phyloP scores from a whole-genome alignment of 148 eudicot genomes.

The Dianthus caryophyllus region DNA sequence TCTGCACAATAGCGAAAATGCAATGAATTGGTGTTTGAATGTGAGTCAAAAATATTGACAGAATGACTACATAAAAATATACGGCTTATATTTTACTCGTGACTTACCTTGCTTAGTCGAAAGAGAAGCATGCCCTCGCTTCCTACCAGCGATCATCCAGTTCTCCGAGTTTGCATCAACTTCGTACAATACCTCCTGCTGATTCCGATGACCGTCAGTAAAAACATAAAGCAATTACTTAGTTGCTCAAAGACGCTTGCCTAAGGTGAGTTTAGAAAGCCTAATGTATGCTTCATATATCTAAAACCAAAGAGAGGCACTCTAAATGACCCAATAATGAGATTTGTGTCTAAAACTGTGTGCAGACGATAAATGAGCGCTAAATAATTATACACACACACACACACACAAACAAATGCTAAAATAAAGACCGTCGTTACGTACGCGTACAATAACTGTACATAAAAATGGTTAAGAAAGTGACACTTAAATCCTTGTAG shows the following conservation, averaged over 20 bases:
- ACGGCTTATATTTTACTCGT: neutral
- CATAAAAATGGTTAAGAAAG: too few species aligned
- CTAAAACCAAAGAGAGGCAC: neutral
- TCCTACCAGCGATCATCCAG: conserved; percentile 99
- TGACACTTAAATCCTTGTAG: too few species aligned
- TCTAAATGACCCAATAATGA: neutral
- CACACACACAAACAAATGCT: too few species aligned
- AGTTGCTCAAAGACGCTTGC: neutral
- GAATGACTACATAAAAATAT: neutral
- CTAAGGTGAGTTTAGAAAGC: neutral
- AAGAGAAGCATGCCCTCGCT: conserved; percentile 76
- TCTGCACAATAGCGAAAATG: too few species aligned
- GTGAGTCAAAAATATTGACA: too few species aligned
- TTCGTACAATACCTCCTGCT: conserved; percentile 75
- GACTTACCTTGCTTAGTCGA: conserved; percentile 68
- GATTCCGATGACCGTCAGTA: neutral
- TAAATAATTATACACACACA: neutral
- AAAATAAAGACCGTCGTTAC: too few species aligned
- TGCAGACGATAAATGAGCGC: neutral
- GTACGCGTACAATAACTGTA: too few species aligned
- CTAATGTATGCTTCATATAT: neutral
- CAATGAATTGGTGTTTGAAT: too few species aligned
- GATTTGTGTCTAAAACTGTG: neutral
- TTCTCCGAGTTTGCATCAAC: conserved; percentile 79
- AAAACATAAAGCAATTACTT: neutral